Percentiles rank a stretch among this genome's conserved stretches.
Conservation (phyloP, 352 stramenopile genomes). For the Pythium vanterpoolii region DNA sequence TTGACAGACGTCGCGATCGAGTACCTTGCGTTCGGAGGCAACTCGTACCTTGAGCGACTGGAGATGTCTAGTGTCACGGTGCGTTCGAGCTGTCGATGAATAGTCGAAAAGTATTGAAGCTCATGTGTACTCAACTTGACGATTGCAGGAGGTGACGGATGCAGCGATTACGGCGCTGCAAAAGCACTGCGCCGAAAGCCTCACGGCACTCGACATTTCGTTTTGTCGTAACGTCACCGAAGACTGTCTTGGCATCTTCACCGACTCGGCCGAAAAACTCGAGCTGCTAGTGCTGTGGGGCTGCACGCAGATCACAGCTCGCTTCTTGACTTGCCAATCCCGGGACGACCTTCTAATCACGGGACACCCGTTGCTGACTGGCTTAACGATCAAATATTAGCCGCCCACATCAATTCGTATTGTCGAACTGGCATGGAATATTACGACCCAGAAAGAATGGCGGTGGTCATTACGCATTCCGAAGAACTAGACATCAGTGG, state of each 20-base stretch:
- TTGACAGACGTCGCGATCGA: slow-evolving; percentile 58
- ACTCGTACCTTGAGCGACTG: slow-evolving; percentile 51
- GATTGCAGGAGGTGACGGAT: slow-evolving; percentile 52
- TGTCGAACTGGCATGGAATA: too few species aligned
- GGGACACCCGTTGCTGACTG: slow-evolving; percentile 68
- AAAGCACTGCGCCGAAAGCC: slow-evolving; percentile 39
- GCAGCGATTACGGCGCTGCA: slow-evolving; percentile 44
- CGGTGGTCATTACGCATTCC: too few species aligned
- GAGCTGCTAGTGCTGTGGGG: slow-evolving; percentile 59
- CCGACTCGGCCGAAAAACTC: slow-evolving; percentile 42
- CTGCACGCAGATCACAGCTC: slow-evolving; percentile 75
- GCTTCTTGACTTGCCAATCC: slow-evolving; percentile 68
- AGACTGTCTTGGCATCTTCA: slow-evolving; percentile 62
- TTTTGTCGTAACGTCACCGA: slow-evolving; percentile 74
- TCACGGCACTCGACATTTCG: slow-evolving; percentile 64
- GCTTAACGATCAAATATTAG: slow-evolving; percentile 72
- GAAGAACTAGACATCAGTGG: neutral
- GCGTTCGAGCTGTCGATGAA: slow-evolving; percentile 14
- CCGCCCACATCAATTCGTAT: too few species aligned
- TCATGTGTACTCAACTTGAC: too few species aligned
- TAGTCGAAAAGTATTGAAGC: neutral
- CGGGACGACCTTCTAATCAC: slow-evolving; percentile 58
- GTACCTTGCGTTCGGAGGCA: slow-evolving; percentile 55
- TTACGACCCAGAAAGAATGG: too few species aligned
- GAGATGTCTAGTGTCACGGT: slow-evolving; percentile 80